Evolutionary conservation across 2,329 filamentous ascomycete genomes (phyloP), one percentile per base, ranked within the genome.

Genomic region (Aspergillus brunneoviolaceus): DNA sequence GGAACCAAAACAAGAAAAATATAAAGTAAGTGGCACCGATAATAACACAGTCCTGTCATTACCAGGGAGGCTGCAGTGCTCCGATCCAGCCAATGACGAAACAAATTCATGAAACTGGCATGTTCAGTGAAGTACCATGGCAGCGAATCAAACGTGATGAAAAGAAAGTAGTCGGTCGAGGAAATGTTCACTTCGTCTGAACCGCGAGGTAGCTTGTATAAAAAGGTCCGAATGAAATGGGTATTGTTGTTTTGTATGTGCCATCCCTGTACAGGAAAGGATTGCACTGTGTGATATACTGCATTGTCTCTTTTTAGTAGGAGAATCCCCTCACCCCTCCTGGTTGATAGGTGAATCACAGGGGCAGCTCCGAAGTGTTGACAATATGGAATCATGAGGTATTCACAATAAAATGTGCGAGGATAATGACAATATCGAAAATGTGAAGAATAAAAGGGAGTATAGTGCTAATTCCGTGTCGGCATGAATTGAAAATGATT

Each of bases 401-500:
- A 63, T 63, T 59, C 33, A 63, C 61, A 63, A 35, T 45, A 49
- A 58, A 57, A 33, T 51, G 56, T 25, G 10, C 25, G 11, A 31
- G 35, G 53, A 54, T 42, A 50, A 35, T 50, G 49, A 51, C 5
- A 31, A 51, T 19, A 21, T 25, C 56, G 54, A 49, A 51, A 45
- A 56, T 23, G 4, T 35, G 51, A 59, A 59, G 35, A 49, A 31
- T 54, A 60, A 51, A 45, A 55, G 48, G 10, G 19, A 42, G n/a
- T 49, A 57, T 45, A 47, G 10, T 14, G 42, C 39, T 14, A 55
- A 60, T 21, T 45, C 58, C 62, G 55, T 60, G 55, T 52, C 61
- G 29, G 57, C 57, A 63, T 65, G 52, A 62, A 50, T 39, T 51
- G 53, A 58, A 59, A 51, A 29, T 55, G 21, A 58, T 57, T 69